These are phyloP conservation scores for Geotrichum cucujoidarum DNA, from an alignment of 1,139 yeast species.

Conservation along the genomic window DNA sequence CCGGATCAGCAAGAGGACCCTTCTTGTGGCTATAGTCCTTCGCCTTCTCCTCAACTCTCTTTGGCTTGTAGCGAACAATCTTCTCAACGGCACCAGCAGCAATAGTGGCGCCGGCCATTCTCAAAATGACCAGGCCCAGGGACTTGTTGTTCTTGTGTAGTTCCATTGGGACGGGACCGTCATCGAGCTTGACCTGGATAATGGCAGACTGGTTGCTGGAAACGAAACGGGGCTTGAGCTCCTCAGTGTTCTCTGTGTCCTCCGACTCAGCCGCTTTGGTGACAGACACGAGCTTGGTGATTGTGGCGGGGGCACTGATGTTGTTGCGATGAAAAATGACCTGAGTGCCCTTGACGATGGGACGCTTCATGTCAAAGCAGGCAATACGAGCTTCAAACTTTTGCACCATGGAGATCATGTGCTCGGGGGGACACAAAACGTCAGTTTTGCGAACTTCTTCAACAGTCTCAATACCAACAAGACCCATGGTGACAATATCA, in stretches of 20 bases:
- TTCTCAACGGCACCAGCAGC: constrained; percentile 72
- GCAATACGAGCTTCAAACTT: constrained; percentile 54
- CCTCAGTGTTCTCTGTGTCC: constrained; percentile 40
- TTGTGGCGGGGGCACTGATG: constrained; percentile 67
- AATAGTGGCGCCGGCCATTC: constrained; percentile 80
- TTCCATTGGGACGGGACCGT: constrained; percentile 54
- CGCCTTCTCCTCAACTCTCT: neutral
- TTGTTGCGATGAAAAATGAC: constrained; percentile 80
- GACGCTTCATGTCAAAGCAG: constrained; percentile 66
- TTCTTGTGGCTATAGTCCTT: too few relatives aligned
- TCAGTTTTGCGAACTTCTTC: constrained; percentile 71
- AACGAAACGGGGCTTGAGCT: constrained; percentile 64
- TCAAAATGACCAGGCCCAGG: constrained; percentile 75
- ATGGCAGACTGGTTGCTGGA: constrained; percentile 68
- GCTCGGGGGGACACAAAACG: constrained; percentile 51
- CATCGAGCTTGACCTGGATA: constrained; percentile 61
- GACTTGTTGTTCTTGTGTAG: constrained; percentile 54
- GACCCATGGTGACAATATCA: constrained; percentile 58
- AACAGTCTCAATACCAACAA: constrained; percentile 45
- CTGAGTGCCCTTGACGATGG: constrained; percentile 78
- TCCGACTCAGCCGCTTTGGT: constrained; percentile 43
- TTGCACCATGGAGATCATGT: constrained; percentile 46
- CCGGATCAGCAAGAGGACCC: too few relatives aligned
- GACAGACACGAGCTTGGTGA: constrained; percentile 52
- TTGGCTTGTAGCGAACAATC: neutral